Evolutionary conservation across 179 eudicot species (phyloP).

Genomic region (Silene vulgaris): DNA sequence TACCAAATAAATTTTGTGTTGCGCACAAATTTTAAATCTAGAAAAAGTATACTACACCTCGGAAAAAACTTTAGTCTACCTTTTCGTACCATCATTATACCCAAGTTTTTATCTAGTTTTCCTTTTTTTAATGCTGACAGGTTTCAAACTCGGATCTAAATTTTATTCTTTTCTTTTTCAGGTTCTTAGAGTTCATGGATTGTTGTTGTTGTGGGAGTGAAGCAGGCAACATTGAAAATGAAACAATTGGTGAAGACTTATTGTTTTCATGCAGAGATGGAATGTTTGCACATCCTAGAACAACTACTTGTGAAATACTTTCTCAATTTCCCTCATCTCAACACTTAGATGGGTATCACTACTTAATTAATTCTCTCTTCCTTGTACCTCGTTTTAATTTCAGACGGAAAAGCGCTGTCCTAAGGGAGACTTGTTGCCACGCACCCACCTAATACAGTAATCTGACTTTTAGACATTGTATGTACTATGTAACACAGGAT

Average conservation of each 20-base stretch:
- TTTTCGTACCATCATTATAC: too few relatives aligned
- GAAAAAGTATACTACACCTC: too few relatives aligned
- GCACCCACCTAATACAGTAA: too few relatives aligned
- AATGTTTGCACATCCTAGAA: constrained; percentile 54
- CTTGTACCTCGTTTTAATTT: too few relatives aligned
- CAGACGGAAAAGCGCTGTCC: too few relatives aligned
- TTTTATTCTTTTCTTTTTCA: constrained; percentile 16
- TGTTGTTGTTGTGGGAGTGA: constrained; percentile 74
- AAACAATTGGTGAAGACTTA: constrained; percentile 34
- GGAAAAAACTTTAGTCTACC: too few relatives aligned
- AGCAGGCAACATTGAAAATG: constrained; percentile 23
- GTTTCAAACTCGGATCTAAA: neutral
- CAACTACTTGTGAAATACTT: constrained; percentile 61
- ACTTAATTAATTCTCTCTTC: too few relatives aligned
- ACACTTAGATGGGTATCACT: constrained; percentile 59
- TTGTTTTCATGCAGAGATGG: constrained; percentile 61
- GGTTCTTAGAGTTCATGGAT: constrained; percentile 71
- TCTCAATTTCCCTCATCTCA: constrained; percentile 65
- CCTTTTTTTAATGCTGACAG: neutral
- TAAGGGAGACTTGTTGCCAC: too few relatives aligned
- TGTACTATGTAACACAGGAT: constrained; percentile 37
- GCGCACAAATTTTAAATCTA: too few relatives aligned
- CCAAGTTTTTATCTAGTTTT: too few relatives aligned
- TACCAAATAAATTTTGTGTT: too few relatives aligned
- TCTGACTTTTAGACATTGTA: neutral